Conservation (phyloP, 2,329 filamentous ascomycete species). For the Beauveria scarabaeidicola region DNA sequence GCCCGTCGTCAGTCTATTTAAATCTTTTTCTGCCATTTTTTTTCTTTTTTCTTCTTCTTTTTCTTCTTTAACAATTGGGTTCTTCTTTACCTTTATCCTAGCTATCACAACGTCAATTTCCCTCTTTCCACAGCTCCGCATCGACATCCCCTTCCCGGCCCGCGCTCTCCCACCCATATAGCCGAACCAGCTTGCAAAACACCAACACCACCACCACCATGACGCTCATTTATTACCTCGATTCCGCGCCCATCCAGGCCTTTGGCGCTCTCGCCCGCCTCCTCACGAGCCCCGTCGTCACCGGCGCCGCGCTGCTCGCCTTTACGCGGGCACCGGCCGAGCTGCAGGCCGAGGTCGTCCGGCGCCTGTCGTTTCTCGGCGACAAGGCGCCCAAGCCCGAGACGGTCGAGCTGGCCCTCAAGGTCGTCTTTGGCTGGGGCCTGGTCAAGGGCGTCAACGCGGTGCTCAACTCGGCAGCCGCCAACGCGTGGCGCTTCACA, state of each 20-base stretch:
- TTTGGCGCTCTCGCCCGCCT: conserved; percentile 4
- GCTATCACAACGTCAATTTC: not conserved
- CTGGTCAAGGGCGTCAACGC: conserved; percentile 6
- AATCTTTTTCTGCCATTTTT: not conserved
- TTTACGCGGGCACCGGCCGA: conserved; percentile 10
- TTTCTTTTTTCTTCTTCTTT: not conserved
- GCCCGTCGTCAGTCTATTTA: not conserved
- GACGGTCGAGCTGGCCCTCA: conserved; percentile 4
- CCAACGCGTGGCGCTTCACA: conserved; percentile 7
- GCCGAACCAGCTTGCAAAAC: not conserved
- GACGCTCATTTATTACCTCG: conserved; percentile 5
- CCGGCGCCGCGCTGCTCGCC: conserved; percentile 14
- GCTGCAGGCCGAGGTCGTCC: conserved; percentile 3
- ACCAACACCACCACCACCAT: not conserved
- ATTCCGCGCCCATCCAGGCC: conserved; percentile 13
- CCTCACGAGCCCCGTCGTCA: conserved; percentile 14
- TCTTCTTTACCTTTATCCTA: not conserved
- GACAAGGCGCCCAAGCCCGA: conserved; percentile 5
- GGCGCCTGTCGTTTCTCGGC: conserved; percentile 7
- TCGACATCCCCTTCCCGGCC: not conserved
- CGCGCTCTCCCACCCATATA: not conserved
- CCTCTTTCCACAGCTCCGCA: not conserved
- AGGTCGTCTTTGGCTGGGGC: conserved; percentile 9
- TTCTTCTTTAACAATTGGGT: not conserved
- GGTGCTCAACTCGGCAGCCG: conserved; percentile 3